These are phyloP conservation scores for Tolypocladium album DNA, from an alignment of 2,329 filamentous ascomycete species.

Conservation along the genomic window DNA sequence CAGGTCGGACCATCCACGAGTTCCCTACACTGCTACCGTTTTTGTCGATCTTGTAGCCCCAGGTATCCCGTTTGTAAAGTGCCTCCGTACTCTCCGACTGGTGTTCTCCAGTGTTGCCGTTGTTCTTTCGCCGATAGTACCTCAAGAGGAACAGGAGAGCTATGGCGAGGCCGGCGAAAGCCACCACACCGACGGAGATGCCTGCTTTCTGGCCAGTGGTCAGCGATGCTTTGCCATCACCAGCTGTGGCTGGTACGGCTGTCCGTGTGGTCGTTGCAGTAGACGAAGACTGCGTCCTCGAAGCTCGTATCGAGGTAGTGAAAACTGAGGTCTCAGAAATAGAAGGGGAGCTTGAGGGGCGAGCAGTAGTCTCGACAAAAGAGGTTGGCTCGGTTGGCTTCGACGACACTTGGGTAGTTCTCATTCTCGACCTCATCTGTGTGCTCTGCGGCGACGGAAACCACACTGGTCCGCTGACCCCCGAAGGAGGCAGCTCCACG, in stretches of 20 bases:
- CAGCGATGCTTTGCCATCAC: conserved; percentile 9
- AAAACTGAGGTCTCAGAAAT: background rate
- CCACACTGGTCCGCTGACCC: conserved; percentile 12
- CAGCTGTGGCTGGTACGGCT: conserved; percentile 5
- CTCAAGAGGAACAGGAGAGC: conserved; percentile 35
- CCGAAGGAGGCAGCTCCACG: conserved; percentile 25
- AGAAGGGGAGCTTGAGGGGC: background rate
- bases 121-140: conserved; percentile 27
- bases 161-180: conserved; percentile 36
- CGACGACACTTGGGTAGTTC: background rate
- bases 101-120: conserved; percentile 15
- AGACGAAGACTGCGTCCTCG: conserved; percentile 1
- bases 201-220: conserved; percentile 41
- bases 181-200: conserved; percentile 44
- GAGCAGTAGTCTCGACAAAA: conserved; percentile 4
- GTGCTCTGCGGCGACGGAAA: conserved; percentile 12
- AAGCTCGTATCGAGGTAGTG: background rate
- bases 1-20: conserved; percentile 16
- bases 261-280: conserved; percentile 1
- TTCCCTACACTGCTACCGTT: conserved; percentile 10
- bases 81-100: conserved; percentile 1
- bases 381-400: conserved; percentile 1
- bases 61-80: conserved; percentile 19
- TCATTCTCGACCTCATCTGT: background rate
- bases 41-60: conserved; percentile 20